A percentile compares a stretch with the other conserved stretches of the same genome.
Evolutionary conservation across 129 eudicot genomes (phyloP).

Genomic region (Silybum marianum): DNA sequence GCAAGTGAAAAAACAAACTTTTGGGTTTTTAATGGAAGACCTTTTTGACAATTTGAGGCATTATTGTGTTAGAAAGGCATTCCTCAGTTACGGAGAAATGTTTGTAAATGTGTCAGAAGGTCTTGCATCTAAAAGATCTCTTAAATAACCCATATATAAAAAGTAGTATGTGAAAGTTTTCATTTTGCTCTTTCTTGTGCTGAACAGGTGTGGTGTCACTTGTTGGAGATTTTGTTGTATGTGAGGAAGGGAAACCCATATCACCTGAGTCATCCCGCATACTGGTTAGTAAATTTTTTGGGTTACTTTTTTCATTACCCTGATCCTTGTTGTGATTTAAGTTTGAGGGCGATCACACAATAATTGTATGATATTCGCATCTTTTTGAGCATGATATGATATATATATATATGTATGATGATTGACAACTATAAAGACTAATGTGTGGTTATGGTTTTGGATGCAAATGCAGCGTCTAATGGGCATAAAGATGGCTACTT

Average conservation of each 20-base stretch:
- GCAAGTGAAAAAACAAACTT: neutral
- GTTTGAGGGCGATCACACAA: no score
- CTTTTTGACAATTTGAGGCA: no score
- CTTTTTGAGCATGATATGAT: neutral
- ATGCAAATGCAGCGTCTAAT: constrained; percentile 61
- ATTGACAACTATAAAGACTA: neutral
- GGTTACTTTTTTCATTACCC: neutral
- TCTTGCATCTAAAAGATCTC: no score
- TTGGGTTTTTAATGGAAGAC: no score
- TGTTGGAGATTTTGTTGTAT: constrained; percentile 78
- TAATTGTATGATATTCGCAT: neutral
- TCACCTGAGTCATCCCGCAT: constrained; percentile 94
- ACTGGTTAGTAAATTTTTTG: constrained; percentile 50
- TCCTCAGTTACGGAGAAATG: neutral
- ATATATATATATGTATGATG: neutral
- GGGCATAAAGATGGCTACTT: constrained; percentile 78
- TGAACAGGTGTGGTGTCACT: constrained; percentile 84
- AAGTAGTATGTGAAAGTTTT: neutral
- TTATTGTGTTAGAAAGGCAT: no score
- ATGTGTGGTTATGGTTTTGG: neutral
- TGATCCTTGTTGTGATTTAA: neutral
- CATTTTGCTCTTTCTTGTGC: neutral
- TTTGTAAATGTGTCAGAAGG: no score
- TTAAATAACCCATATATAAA: neutral
- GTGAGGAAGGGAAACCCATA: constrained; percentile 84